Conservation (phyloP, 768 basidiomycete species). For the Rhodocollybia butyracea region DNA sequence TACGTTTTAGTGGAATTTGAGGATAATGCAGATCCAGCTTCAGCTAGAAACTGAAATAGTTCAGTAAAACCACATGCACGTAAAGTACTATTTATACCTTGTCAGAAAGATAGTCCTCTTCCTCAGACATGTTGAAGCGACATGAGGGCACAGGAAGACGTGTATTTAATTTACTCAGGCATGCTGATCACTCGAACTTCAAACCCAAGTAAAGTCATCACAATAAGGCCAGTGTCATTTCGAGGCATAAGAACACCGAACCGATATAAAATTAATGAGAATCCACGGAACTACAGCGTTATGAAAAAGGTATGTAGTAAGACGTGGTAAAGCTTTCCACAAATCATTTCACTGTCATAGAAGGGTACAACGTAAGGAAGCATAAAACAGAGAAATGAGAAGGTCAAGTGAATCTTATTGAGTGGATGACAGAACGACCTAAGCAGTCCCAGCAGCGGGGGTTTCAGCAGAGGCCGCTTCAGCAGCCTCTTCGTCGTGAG, state of each 20-base stretch:
- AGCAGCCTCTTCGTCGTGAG: slow-evolving; percentile 53
- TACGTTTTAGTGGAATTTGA: slow-evolving; percentile 64
- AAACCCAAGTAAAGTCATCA: not conserved
- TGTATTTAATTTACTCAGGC: not conserved
- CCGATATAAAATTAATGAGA: not conserved
- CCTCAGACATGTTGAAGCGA: slow-evolving; percentile 55
- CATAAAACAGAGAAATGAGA: slow-evolving; percentile 19
- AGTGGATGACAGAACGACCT: not conserved
- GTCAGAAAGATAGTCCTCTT: slow-evolving; percentile 88
- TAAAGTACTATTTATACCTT: slow-evolving; percentile 29
- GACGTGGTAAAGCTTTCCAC: slow-evolving; percentile 17
- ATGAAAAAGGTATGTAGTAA: slow-evolving; percentile 2
- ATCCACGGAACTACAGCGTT: slow-evolving; percentile 5
- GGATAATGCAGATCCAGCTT: slow-evolving; percentile 28
- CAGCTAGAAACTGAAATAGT: slow-evolving; percentile 47
- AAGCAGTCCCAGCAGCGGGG: slow-evolving; percentile 18
- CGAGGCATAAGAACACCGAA: not conserved
- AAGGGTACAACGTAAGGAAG: slow-evolving; percentile 35
- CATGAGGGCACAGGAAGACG: not conserved
- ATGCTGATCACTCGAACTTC: not conserved
- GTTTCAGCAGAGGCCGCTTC: slow-evolving; percentile 19
- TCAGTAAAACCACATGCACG: not conserved
- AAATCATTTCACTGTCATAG: slow-evolving; percentile 18
- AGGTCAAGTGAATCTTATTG: slow-evolving; percentile 13
- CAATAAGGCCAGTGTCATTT: slow-evolving; percentile 7